Evolutionary conservation across 768 basidiomycete species (phyloP).

Genomic region (Dentipellis fragilis): DNA sequence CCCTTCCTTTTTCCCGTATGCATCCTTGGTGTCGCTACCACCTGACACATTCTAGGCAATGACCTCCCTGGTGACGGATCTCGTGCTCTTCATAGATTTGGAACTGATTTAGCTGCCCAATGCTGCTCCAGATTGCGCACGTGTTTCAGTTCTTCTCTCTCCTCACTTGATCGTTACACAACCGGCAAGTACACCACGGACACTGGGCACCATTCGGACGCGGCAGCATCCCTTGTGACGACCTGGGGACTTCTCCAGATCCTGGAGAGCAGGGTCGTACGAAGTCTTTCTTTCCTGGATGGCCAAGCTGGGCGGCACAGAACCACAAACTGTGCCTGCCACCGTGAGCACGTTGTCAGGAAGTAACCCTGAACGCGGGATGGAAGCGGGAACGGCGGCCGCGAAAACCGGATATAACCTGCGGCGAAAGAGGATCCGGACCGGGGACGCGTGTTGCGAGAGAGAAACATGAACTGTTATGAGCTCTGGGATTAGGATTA

Average conservation of each 20-base stretch:
- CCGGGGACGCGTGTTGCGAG: too few relatives aligned
- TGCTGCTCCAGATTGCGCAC: conserved; percentile 26
- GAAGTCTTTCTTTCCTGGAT: too few relatives aligned
- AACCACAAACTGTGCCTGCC: too few relatives aligned
- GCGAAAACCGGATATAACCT: too few relatives aligned
- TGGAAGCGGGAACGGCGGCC: too few relatives aligned
- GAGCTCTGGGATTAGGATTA: too few relatives aligned
- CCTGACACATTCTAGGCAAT: conserved; percentile 7
- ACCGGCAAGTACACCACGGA: conserved; percentile 21
- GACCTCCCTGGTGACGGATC: conserved; percentile 21
- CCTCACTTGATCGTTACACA: conserved; percentile 22
- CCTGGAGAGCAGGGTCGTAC: too few relatives aligned
- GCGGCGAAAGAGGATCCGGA: too few relatives aligned
- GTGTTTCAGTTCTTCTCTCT: conserved; percentile 24
- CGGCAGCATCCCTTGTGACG: conserved; percentile 21
- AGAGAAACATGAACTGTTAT: too few relatives aligned
- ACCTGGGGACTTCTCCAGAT: conserved; percentile 20
- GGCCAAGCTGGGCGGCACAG: too few relatives aligned
- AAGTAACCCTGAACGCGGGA: too few relatives aligned
- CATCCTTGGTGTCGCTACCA: conserved; percentile 24
- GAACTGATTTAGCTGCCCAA: conserved; percentile 22
- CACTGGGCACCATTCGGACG: conserved; percentile 20
- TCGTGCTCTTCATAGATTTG: conserved; percentile 38
- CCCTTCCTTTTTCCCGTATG: conserved; percentile 29
- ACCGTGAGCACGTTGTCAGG: too few relatives aligned